A percentile compares a stretch with the other conserved stretches of the same genome.
These are phyloP conservation scores for Hypoxylon sp. DNA, from an alignment of 2,329 filamentous ascomycete species.

Conservation along the genomic window DNA sequence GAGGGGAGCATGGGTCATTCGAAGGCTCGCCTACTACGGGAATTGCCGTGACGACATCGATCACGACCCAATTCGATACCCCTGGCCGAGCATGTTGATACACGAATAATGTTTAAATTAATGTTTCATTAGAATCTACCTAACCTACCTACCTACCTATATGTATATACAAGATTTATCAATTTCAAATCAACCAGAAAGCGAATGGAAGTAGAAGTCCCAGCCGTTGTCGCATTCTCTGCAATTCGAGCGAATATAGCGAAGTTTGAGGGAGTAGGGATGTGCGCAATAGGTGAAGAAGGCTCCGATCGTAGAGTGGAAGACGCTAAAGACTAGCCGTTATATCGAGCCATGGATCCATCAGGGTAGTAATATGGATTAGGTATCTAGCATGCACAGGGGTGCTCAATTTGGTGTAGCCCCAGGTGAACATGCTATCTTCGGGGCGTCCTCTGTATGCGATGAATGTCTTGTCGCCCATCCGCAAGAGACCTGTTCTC, in stretches of 20 bases:
- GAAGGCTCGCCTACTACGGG: conserved; percentile 10
- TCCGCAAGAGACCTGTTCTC: background rate
- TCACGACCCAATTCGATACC: conserved; percentile 13
- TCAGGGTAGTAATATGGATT: background rate
- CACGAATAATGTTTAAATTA: conserved; percentile 5
- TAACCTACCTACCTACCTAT: background rate
- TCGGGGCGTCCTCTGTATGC: background rate
- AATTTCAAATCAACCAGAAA: background rate
- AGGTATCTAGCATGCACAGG: background rate
- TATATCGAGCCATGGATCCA: background rate
- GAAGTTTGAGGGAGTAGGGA: background rate
- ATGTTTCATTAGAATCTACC: conserved; percentile 7
- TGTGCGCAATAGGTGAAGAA: background rate
- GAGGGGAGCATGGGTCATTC: conserved; percentile 3
- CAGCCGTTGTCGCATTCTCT: background rate
- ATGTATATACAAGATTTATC: background rate
- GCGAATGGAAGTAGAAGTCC: background rate
- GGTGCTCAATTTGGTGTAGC: conserved; percentile 3
- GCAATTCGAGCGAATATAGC: background rate
- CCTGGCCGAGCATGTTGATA: conserved; percentile 6
- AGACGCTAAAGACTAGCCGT: background rate
- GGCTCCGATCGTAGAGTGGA: background rate
- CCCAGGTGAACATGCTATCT: background rate
- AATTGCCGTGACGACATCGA: conserved; percentile 19
- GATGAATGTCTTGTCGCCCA: background rate